These are phyloP conservation scores for Penicillium sp. DNA, from an alignment of 2,329 filamentous ascomycete genomes.

Conservation along the genomic window DNA sequence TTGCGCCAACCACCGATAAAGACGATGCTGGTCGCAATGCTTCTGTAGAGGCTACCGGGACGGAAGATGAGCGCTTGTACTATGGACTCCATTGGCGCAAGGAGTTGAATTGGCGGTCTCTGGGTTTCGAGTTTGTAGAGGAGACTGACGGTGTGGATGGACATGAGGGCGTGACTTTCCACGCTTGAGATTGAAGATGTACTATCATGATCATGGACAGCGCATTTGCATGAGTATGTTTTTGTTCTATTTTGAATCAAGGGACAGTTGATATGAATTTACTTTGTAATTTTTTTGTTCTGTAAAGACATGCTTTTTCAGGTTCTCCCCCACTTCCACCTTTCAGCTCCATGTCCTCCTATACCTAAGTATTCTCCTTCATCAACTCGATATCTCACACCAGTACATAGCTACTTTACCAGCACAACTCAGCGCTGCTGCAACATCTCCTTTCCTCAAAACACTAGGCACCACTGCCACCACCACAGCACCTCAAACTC, in stretches of 20 bases:
- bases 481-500: constrained; percentile 2
- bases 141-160: constrained; percentile 20
- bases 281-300: constrained; percentile 24
- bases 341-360: background rate
- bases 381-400: background rate
- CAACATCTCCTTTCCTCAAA: background rate
- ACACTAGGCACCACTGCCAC: background rate
- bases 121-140: constrained; percentile 45
- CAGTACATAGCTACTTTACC: background rate
- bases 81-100: constrained; percentile 63
- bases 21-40: constrained; percentile 12
- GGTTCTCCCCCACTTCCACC: constrained; percentile 11
- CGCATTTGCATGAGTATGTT: background rate
- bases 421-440: background rate
- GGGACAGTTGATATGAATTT: constrained; percentile 9
- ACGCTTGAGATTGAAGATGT: constrained; percentile 13
- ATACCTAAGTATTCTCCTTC: background rate
- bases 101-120: constrained; percentile 48
- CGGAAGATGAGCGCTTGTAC: constrained; percentile 20
- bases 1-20: constrained; percentile 10
- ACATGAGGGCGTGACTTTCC: constrained; percentile 12
- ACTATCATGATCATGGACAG: background rate
- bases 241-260: no score
- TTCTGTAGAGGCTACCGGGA: constrained; percentile 8
- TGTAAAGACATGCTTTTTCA: constrained; percentile 25